phyloP scores from a whole-genome alignment of 139 green algal genomes.

The Ulvella scutata region DNA sequence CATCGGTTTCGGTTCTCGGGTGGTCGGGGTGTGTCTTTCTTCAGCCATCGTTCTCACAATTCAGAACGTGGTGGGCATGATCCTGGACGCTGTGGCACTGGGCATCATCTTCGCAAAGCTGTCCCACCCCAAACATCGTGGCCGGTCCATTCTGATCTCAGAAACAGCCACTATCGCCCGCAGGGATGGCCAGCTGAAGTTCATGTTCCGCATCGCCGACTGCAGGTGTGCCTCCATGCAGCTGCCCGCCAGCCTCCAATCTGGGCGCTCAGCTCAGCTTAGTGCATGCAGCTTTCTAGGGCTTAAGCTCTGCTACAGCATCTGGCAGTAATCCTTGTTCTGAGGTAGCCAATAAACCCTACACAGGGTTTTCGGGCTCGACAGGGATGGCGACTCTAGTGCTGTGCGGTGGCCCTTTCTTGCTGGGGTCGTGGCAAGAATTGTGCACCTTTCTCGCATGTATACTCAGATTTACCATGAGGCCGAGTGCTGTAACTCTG shows the following conservation, averaged over 20 bases:
- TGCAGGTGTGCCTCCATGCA: constrained; percentile 22
- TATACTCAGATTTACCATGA: neutral
- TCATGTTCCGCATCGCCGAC: constrained; percentile 83
- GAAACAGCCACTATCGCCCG: constrained; percentile 56
- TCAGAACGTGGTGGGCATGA: constrained; percentile 45
- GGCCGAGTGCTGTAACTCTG: too few relatives aligned
- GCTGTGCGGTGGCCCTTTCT: too few relatives aligned
- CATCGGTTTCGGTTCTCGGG: constrained; percentile 50
- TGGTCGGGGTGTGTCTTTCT: constrained; percentile 51
- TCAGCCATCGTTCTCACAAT: constrained; percentile 35
- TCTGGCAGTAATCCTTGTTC: too few relatives aligned
- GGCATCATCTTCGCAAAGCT: constrained; percentile 64
- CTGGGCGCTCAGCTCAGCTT: too few relatives aligned
- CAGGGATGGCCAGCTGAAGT: constrained; percentile 74
- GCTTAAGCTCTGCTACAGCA: too few relatives aligned
- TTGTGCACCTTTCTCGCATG: too few relatives aligned
- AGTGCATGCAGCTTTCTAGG: too few relatives aligned
- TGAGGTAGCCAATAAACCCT: too few relatives aligned
- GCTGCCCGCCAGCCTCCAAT: too few relatives aligned
- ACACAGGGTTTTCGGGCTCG: too few relatives aligned
- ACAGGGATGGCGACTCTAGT: too few relatives aligned
- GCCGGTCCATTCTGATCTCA: constrained; percentile 67
- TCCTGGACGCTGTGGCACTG: constrained; percentile 59
- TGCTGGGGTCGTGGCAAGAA: too few relatives aligned
- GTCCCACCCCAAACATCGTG: constrained; percentile 21